phyloP scores from a whole-genome alignment of 768 basidiomycete species.

The Psilocybe subaeruginosa region DNA sequence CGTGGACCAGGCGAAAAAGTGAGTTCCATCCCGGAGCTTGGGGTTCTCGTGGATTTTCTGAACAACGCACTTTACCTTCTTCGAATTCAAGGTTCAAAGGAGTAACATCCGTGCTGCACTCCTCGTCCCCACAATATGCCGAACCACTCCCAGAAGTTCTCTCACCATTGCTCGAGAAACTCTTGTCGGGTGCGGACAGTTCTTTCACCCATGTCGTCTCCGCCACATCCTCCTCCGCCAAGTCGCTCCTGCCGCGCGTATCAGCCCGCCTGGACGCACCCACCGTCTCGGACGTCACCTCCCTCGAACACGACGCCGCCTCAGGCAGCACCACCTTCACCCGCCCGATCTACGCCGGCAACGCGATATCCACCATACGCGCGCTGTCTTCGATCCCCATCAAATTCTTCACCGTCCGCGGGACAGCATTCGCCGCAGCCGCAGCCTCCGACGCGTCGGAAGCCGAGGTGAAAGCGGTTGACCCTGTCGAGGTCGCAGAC shows the following conservation, averaged over 20 bases:
- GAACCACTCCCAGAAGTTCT: conserved; percentile 75
- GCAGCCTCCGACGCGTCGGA: conserved; percentile 45
- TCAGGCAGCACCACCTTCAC: conserved; percentile 84
- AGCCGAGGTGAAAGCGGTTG: conserved; percentile 62
- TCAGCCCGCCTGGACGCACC: conserved; percentile 89
- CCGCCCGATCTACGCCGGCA: conserved; percentile 97
- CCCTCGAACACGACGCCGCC: conserved; percentile 70
- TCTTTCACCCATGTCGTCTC: conserved; percentile 91
- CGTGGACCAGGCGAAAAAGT: conserved; percentile 84
- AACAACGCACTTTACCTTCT: conserved; percentile 10
- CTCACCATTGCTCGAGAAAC: conserved; percentile 79
- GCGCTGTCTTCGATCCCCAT: conserved; percentile 74
- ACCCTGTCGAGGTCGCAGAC: conserved; percentile 63
- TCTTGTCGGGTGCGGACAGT: conserved; percentile 54
- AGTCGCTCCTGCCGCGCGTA: conserved; percentile 91
- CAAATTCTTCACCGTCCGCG: conserved; percentile 95
- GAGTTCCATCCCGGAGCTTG: conserved; percentile 13
- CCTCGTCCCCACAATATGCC: conserved; percentile 70
- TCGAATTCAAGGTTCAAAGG: conserved; percentile 59
- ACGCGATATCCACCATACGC: conserved; percentile 92
- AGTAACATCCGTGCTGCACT: conserved; percentile 67
- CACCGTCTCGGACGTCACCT: conserved; percentile 89
- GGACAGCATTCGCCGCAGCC: conserved; percentile 85
- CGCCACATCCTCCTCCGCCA: conserved; percentile 89
- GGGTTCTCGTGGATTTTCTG: not conserved